phyloP scores from a whole-genome alignment of 2,329 filamentous ascomycete species.

The Claviceps sp. region DNA sequence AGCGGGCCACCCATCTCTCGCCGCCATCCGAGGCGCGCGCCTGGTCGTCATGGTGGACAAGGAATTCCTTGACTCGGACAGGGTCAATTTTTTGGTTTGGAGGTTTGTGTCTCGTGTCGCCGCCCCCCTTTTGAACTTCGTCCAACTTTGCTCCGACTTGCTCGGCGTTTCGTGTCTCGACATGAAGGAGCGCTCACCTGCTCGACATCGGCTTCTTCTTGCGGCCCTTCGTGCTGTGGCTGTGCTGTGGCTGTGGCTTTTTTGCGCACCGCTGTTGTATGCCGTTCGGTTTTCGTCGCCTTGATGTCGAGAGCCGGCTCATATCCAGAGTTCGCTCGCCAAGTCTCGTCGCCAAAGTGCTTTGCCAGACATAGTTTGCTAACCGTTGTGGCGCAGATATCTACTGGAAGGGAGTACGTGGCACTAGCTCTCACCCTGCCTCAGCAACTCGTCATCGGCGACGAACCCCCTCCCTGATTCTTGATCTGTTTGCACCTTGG shows the following conservation, averaged over 20 bases:
- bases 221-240: background rate
- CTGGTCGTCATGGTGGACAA: conserved; percentile 34
- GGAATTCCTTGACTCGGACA: conserved; percentile 51
- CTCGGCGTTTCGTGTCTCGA: background rate
- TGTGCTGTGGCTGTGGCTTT: conserved; percentile 3
- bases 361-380: conserved; percentile 3
- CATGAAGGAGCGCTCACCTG: background rate
- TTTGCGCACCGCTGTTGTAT: conserved; percentile 3
- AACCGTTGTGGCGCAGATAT: conserved; percentile 29
- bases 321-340: background rate
- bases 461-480: background rate
- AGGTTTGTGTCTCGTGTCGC: conserved; percentile 37
- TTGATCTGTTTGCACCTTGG: background rate
- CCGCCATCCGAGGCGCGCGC: conserved; percentile 20
- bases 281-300: conserved; percentile 9
- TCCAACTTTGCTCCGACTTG: background rate
- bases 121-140: conserved; percentile 6
- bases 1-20: conserved; percentile 11
- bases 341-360: conserved; percentile 6
- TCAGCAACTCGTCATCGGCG: background rate
- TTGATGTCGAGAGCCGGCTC: conserved; percentile 2
- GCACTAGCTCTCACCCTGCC: conserved; percentile 8
- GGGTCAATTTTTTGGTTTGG: conserved; percentile 59
- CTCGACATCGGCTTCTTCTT: conserved; percentile 1
- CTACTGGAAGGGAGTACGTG: conserved; percentile 49